Base-by-base conservation (phyloP, 371 early-diverging fungal genomes). In the Zopfochytrium polystomum region DNA sequence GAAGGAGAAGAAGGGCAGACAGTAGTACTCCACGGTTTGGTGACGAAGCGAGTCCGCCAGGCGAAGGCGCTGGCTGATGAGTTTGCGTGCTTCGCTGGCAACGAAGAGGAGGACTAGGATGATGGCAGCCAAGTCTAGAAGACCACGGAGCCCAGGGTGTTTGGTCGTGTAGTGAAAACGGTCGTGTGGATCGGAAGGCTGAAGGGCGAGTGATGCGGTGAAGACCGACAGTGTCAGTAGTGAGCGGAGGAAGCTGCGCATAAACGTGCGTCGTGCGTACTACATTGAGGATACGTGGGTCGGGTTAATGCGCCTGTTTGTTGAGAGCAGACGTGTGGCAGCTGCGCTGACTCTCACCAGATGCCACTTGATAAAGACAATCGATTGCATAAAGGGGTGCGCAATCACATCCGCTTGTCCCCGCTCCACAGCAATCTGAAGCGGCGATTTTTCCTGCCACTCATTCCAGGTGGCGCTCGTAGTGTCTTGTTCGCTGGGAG, bases 361-460 rank as follows among this genome's bases (percentile, higher is more conserved):
- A 27, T 52, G 38, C 60, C 60, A 60, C 33, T 61, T 61, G 55
- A 53, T 46, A 23, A 33, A 44, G 7, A 61, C 27, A 27, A 61
- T 13, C 22, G 62, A n/a, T 15, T 53, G 33, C 13, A 61, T 26
- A n/a, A 61, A 31, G 2, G 55, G 62, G 32, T 61, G 54, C 13
- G 46, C n/a, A 25, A 61, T 15, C 13, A 61, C 46, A 9, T 22
- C 47, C 55, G 52, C 54, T 53, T 61, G 46, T 11, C 34, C 22
- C 25, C 32, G 29, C 26, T 61, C 46, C 15, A 48, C 55, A 1
- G 62, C 62, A 26, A 61, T 38, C 32, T 61, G 54, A 32, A 61
- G 32, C 9, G 55, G 54, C 5, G 48, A 48, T 20, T 42, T 44
- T 32, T 44, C n/a, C n/a, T n/a, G n/a, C n/a, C n/a, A n/a, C n/a